Evolutionary conservation across 768 basidiomycete genomes (phyloP), one percentile per base, ranked within the genome.

Genomic region (Panaeolus cyanescens): DNA sequence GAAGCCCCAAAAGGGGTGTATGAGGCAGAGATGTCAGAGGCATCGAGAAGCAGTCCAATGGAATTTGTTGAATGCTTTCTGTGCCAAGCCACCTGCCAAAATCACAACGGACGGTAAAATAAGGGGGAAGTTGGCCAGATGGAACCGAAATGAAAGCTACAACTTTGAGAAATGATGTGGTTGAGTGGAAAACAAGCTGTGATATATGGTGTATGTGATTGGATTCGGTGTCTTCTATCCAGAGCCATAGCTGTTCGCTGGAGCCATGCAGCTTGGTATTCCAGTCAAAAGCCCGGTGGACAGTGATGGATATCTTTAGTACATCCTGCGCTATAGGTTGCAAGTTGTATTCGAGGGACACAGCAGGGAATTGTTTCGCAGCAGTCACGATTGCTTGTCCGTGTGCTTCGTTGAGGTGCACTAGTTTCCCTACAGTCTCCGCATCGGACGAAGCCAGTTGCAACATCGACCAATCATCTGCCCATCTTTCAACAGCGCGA

Each of bases 81-180:
- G 95, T 91, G 2, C 94, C 94, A 65, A 97, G 80, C 97, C 97
- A 99, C 61, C 86, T 83, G 74, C 98, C 96, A 6, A 95, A 98
- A 45, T 93, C 84, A 34, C 86, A 89, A 17, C 92, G 86, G 59
- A 97, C 82, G 5, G 84, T 89, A 20, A 98, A 77, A 3, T 80
- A 86, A 2, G 87, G 76, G 0, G 92, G 91, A 4, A 83, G 79
- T 37, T 78, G 76, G 25, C 82, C 80, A 28, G 79, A 76, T 6
- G 85, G 79, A 45, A 97, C 82, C 0, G 94, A 85, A 57, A 99
- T 87, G 50, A 93, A 79, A 68, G 99, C 99, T 55, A 93, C 88
- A 32, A 89, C 76, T 34, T 88, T 79, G 32, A 95, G 62, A 4
- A 68, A 54, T 0, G 82, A 75, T 1, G 90, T 92, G 17, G 83